Base-by-base conservation (phyloP, 2,329 filamentous ascomycete species). In the Stachybotrys elegans region DNA sequence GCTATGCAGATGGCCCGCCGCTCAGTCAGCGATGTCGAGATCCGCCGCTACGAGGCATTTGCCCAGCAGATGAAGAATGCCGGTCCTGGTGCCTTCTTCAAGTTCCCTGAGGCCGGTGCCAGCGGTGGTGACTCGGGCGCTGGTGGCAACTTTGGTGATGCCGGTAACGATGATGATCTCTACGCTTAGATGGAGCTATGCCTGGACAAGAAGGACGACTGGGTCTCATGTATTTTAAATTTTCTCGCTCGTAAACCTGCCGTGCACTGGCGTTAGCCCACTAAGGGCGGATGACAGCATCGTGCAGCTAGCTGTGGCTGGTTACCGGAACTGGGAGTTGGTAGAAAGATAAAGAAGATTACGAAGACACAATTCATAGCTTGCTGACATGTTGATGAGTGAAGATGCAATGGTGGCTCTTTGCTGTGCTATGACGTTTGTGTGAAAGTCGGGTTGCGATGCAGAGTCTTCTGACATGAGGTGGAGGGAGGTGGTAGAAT, bases 11-110 rank as follows among this genome's bases (percentile, higher is more conserved):
- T 86, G 68, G 93, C 93, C 51, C 86, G 93, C 68, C 83, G 88
- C 64, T 97, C 93, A 22, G 93, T 98, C 56, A 91, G 82, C 45
- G 93, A 98, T 56, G 92, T 97, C 19, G 93, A 98, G 78, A 95
- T 98, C 59, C 87, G 93, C 62, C 86, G 92, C 49, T 98, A 98
- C 72, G 93, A 98, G 78, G 92, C 93, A 5, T 98, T 98, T 60
- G 88, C 92, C 32, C 92, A 97, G 74, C 92, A 92, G 67, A 94
- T 98, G 90, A 98, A 98, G 87, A 95, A 95, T 66, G 84, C 88
- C 48, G 91, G 90, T 42, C 91, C 91, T 31, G 92, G 91, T 60
- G 90, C 88, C 57, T 96, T 93, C 80, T 98, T 98, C 87, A 91
- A 94, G 70, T 98, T 98, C 83, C 92, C 87, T 23, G 75, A 77